A percentile compares a stretch with the other conserved stretches of the same genome.
Evolutionary conservation across 1,284 basidiomycete species (phyloP).

Genomic region (Cutaneotrichosporon dermatis): DNA sequence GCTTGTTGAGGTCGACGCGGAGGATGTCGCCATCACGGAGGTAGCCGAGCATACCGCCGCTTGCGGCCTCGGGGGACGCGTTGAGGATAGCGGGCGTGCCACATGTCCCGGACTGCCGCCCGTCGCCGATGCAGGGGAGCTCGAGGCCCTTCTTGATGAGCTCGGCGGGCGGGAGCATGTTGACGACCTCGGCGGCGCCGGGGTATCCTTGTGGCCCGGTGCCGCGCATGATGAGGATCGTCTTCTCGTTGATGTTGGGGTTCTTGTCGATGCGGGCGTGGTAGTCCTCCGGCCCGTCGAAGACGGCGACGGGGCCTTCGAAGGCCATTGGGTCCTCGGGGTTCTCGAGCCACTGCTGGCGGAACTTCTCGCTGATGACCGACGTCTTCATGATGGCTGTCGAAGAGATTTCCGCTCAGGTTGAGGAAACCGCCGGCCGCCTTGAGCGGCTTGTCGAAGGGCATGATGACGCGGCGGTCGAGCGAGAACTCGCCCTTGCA

Average conservation of each 20-base stretch:
- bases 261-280: constrained; percentile 39
- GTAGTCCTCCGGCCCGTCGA: constrained; percentile 49
- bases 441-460: constrained; percentile 39
- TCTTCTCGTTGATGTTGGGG: constrained; percentile 29
- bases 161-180: constrained; percentile 47
- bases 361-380: constrained; percentile 42
- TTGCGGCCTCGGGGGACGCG: constrained; percentile 46
- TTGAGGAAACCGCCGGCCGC: constrained; percentile 45
- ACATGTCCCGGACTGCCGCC: constrained; percentile 46
- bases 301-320: constrained; percentile 47
- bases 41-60: constrained; percentile 45
- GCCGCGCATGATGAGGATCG: constrained; percentile 47
- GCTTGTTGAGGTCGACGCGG: constrained; percentile 42
- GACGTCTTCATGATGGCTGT: constrained; percentile 50
- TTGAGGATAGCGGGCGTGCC: constrained; percentile 48
- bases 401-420: constrained; percentile 46
- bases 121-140: constrained; percentile 49
- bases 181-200: constrained; percentile 47
- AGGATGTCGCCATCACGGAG: constrained; percentile 47
- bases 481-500: constrained; percentile 37
- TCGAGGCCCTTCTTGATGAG: constrained; percentile 48
- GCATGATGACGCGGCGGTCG: constrained; percentile 44
- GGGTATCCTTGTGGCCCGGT: constrained; percentile 47
- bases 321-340: constrained; percentile 47
- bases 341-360: constrained; percentile 43